These are phyloP conservation scores for Jatropha multifida DNA, from an alignment of 441 rosid genomes.

Conservation along the genomic window DNA sequence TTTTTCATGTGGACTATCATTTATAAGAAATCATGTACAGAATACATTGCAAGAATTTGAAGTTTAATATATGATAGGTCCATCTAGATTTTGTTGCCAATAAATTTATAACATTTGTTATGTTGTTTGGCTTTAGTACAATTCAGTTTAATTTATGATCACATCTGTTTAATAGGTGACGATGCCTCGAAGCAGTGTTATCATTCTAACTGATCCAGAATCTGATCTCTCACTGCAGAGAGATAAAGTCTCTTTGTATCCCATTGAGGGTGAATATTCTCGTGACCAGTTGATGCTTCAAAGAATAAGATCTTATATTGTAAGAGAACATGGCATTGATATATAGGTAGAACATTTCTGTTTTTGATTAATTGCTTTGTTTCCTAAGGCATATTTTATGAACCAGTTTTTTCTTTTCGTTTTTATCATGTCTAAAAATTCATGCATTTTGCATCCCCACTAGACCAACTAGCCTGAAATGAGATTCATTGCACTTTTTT, in stretches of 20 bases:
- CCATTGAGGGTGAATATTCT: constrained; percentile 78
- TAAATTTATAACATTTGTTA: neutral
- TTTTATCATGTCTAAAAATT: neutral
- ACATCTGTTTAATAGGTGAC: constrained; percentile 41
- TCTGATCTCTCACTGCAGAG: constrained; percentile 60
- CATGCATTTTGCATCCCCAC: neutral
- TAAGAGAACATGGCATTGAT: constrained; percentile 64
- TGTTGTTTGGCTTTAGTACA: neutral
- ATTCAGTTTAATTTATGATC: neutral
- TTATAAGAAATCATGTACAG: too few relatives aligned
- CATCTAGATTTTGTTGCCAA: neutral
- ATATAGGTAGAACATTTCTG: constrained; percentile 51
- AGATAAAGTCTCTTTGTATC: constrained; percentile 55
- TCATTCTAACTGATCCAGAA: constrained; percentile 85
- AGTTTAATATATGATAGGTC: neutral
- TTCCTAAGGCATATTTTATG: constrained; percentile 4
- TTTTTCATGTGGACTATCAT: neutral
- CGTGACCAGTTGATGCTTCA: constrained; percentile 93
- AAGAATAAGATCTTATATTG: constrained; percentile 97
- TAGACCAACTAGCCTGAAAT: neutral
- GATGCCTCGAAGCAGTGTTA: constrained; percentile 69
- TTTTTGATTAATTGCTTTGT: constrained; percentile 12
- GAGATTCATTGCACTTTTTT: neutral
- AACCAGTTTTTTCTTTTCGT: neutral
- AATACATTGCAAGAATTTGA: neutral